Conservation (phyloP, 2,329 filamentous ascomycete species). For the Fusarium phyllophilum region DNA sequence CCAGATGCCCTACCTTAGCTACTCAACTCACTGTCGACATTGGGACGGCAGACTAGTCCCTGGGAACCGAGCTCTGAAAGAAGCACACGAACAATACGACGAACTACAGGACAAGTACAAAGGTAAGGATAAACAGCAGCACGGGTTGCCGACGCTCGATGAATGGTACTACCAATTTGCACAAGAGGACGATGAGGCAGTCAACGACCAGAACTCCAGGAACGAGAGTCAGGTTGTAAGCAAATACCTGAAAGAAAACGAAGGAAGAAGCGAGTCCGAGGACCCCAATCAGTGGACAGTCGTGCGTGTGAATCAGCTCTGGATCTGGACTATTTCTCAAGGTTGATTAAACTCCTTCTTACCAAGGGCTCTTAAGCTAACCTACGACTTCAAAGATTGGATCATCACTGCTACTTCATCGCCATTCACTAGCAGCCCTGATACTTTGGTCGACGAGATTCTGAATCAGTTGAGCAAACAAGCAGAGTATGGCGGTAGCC, state of each 20-base stretch:
- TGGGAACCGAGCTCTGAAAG: accelerated
- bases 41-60: background rate
- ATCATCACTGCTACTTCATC: background rate
- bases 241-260: background rate
- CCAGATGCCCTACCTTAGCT: background rate
- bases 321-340: background rate
- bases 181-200: background rate
- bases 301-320: background rate
- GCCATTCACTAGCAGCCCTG: background rate
- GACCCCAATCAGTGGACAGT: background rate
- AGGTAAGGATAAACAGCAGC: background rate
- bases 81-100: accelerated
- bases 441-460: background rate
- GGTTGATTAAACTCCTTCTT: background rate
- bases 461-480: background rate
- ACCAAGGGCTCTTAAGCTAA: background rate
- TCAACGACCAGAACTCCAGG: background rate
- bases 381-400: background rate
- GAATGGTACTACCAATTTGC: constrained; percentile 6
- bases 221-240: background rate
- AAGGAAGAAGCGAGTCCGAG: too few species aligned
- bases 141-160: background rate
- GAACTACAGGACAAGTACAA: accelerated
- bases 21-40: background rate
- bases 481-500: background rate